Evolutionary conservation across 176 grass and related monocot genomes (phyloP).

Genomic region (Tillandsia leiboldiana): DNA sequence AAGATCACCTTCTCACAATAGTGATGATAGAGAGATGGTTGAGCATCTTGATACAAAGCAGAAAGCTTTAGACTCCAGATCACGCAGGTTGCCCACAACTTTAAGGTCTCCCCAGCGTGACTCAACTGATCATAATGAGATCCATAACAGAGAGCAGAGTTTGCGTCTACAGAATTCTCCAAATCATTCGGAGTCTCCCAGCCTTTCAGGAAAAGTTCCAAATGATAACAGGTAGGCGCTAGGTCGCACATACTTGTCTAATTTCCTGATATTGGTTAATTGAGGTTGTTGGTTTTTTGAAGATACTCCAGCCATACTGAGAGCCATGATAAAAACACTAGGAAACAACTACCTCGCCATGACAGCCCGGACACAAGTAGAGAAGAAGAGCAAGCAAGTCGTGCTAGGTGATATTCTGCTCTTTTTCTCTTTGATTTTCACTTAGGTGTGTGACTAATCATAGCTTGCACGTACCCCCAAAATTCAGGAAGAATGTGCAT

Average conservation of each 20-base stretch:
- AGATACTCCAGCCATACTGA: conserved; percentile 14
- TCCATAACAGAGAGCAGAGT: conserved; percentile 1
- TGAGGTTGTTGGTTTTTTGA: not conserved
- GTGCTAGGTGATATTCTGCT: conserved; percentile 34
- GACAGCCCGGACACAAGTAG: conserved; percentile 35
- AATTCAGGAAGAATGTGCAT: conserved; percentile 29
- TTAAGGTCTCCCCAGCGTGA: conserved; percentile 25
- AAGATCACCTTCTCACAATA: conserved; percentile 17
- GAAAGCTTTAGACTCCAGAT: conserved; percentile 4
- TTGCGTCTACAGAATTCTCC: not conserved
- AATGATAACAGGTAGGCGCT: conserved; percentile 15
- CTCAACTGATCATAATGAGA: conserved; percentile 9
- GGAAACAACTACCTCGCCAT: conserved; percentile 27
- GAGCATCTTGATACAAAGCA: conserved; percentile 13
- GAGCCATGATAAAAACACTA: conserved; percentile 38
- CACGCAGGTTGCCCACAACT: conserved; percentile 16
- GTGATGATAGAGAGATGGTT: conserved; percentile 22
- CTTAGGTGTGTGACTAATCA: not conserved
- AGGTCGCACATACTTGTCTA: not conserved
- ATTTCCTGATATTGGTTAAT: not conserved
- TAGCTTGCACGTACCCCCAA: not conserved
- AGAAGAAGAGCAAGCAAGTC: conserved; percentile 38
- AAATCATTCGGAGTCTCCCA: conserved; percentile 2
- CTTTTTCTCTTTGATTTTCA: conserved; percentile 6
- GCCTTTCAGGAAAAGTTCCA: conserved; percentile 6